Base-by-base conservation (phyloP, 768 basidiomycete species). In the Boletus tomentosulus region DNA sequence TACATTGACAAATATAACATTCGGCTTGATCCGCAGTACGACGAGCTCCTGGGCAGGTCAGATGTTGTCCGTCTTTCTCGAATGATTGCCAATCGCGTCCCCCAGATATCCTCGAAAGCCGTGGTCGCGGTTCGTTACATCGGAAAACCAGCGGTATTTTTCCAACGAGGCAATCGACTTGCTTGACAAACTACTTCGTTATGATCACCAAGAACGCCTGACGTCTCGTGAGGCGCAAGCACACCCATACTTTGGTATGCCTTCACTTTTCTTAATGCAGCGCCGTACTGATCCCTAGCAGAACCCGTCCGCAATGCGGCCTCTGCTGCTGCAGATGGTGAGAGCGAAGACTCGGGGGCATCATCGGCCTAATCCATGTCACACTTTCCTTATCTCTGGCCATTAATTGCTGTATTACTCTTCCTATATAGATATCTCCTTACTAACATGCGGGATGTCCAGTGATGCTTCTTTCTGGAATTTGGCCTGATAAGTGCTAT, bases 161-260 rank as follows among this genome's bases (percentile, higher is more conserved):
- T 92, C 92, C 24, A 98, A 93, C 67, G 96, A 98, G 65, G 96
- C 94, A 33, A 90, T 98, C 63, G 95, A 97, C 75, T 86, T 98
- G 65, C 74, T 98, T 56, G 96, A 98, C 74, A 94, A 94, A 73
- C 80, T 98, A 34, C 79, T 97, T 67, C 86, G 92, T 50, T 98
- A 98, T 71, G 96, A 98, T 68, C 96, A 98, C 67, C 94, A 97
- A 75, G 94, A 96, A 67, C 85, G 96, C 50, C 77, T 98, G 54
- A 98, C 96, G 7, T 96, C 96, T 48, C 84, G 85, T 57, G 96
- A 98, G 71, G 92, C 92, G 6, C 93, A 96, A 68, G 78, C 77
- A 16, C 95, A 97, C 63, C 79, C 87, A n/a, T 98, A 97, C 74
- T 98, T 98, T 66, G 89, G 90, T 90, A 62, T 55, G 75, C 61